Evolutionary conservation across 2,329 filamentous ascomycete genomes (phyloP).

Genomic region (Stagonosporopsis chrysanthemi): DNA sequence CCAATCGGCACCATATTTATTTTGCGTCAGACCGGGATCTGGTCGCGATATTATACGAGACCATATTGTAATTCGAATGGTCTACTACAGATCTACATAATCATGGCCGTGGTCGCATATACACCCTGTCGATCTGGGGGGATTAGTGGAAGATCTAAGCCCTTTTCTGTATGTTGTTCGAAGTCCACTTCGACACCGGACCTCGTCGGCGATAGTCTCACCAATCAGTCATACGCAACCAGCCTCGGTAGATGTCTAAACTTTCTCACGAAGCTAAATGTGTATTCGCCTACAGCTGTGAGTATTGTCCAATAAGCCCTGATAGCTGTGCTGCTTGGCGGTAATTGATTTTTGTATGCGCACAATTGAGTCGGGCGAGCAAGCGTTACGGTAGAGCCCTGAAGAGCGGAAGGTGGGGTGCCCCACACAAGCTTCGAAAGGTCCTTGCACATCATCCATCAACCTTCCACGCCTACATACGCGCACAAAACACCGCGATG

Average conservation of each 20-base stretch:
- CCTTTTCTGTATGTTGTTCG: not conserved
- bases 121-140: not conserved
- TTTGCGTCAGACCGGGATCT: not conserved
- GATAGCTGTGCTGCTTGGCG: too few species aligned
- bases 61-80: not conserved
- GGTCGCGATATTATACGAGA: not conserved
- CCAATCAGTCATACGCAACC: not conserved
- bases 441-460: conserved; percentile 2
- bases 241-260: conserved; percentile 3
- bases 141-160: conserved; percentile 2
- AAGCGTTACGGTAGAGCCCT: too few species aligned
- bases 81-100: not conserved
- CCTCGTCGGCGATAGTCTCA: not conserved
- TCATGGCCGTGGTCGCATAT: not conserved
- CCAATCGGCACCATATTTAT: not conserved
- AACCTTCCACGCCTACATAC: not conserved
- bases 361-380: too few species aligned
- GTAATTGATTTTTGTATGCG: too few species aligned
- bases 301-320: too few species aligned
- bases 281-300: not conserved
- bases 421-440: conserved; percentile 13
- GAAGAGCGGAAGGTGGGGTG: not conserved
- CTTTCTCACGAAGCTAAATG: not conserved
- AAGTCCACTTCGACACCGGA: not conserved
- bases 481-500: conserved; percentile 55